phyloP scores from a whole-genome alignment of 2,329 filamentous ascomycete genomes.

The Tolypocladium ophioglossoides region DNA sequence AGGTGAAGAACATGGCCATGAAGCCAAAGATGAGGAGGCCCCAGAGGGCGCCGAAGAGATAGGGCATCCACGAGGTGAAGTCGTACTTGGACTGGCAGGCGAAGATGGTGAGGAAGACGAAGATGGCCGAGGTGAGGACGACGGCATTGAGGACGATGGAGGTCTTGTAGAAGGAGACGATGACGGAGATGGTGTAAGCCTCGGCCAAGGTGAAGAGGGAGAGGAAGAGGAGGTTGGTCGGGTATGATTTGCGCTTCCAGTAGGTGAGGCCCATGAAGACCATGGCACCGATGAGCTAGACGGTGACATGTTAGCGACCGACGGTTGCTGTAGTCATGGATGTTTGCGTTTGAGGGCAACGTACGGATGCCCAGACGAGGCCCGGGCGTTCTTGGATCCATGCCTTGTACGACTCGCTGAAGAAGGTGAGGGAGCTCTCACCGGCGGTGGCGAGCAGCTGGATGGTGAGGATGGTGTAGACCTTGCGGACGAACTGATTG shows the following conservation, averaged over 20 bases:
- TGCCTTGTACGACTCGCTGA: constrained; percentile 62
- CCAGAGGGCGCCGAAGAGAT: constrained; percentile 86
- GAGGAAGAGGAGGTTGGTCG: constrained; percentile 89
- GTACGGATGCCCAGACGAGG: constrained; percentile 74
- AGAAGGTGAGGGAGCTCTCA: constrained; percentile 78
- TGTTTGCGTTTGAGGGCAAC: constrained; percentile 13
- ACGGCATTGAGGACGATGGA: constrained; percentile 83
- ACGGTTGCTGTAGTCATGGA: background rate
- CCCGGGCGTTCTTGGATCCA: constrained; percentile 83
- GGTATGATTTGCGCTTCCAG: constrained; percentile 95
- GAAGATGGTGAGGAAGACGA: constrained; percentile 71
- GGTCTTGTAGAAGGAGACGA: constrained; percentile 82
- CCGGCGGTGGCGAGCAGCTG: constrained; percentile 79
- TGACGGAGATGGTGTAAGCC: constrained; percentile 85
- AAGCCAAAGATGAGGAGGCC: constrained; percentile 85
- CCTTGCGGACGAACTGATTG: constrained; percentile 94
- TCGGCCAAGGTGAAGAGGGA: constrained; percentile 82
- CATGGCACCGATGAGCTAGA: constrained; percentile 65
- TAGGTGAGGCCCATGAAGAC: constrained; percentile 79
- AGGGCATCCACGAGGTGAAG: constrained; percentile 95
- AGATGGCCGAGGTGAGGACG: constrained; percentile 75
- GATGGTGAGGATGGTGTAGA: constrained; percentile 94
- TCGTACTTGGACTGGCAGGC: constrained; percentile 98
- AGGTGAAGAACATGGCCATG: constrained; percentile 81
- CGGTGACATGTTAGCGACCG: constrained; percentile 8